phyloP scores from a whole-genome alignment of 495 filamentous ascomycete genomes.

The Hypoxylon fragiforme region DNA sequence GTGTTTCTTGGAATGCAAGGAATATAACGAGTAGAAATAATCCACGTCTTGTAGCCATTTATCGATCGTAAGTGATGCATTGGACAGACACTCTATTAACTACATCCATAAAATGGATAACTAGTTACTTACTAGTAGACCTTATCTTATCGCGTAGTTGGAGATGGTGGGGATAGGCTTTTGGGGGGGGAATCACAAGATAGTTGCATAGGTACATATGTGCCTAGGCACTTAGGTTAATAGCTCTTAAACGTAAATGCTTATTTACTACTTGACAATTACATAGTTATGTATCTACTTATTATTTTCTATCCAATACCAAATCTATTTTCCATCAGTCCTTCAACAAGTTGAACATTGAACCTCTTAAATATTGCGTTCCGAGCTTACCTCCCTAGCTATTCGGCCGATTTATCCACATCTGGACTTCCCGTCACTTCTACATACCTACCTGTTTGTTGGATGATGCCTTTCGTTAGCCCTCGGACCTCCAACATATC shows the following conservation, averaged over 20 bases:
- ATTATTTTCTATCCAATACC: no score
- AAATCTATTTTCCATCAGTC: no score
- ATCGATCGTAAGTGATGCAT: no score
- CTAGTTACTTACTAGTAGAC: no score
- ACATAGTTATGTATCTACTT: no score
- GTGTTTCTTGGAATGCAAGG: neutral
- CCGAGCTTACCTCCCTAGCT: neutral
- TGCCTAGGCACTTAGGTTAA: neutral
- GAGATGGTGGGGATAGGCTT: slow-evolving; percentile 13
- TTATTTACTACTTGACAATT: no score
- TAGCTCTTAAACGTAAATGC: no score
- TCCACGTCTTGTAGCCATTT: neutral
- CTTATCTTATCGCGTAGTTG: slow-evolving; percentile 26
- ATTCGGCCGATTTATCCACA: no score
- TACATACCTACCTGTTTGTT: neutral
- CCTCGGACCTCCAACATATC: slow-evolving; percentile 6
- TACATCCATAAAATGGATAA: no score
- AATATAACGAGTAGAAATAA: neutral
- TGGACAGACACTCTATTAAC: no score
- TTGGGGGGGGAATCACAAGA: slow-evolving; percentile 18
- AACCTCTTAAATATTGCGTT: neutral
- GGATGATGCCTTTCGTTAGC: neutral
- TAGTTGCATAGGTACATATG: slow-evolving; percentile 8
- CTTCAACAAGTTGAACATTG: neutral
- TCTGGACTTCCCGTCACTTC: neutral